Conservation (phyloP, 2,329 filamentous ascomycete species). For the Aureobasidium melanogenum region DNA sequence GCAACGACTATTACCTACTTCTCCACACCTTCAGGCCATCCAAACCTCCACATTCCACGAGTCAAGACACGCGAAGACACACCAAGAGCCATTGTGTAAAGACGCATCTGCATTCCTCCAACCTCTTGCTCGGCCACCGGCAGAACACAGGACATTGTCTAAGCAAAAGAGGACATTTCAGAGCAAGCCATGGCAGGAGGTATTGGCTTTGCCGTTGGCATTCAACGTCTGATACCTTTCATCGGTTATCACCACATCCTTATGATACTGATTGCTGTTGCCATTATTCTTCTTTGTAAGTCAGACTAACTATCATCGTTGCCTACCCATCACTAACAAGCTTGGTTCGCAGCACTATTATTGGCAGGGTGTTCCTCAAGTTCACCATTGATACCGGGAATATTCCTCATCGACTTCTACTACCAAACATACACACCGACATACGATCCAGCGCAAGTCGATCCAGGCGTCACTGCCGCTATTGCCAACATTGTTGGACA, state of each 20-base stretch:
- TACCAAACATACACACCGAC: constrained; percentile 78
- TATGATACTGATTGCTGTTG: constrained; percentile 91
- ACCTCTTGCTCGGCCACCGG: constrained; percentile 1
- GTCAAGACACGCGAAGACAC: neutral
- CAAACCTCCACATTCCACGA: constrained; percentile 4
- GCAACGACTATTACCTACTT: neutral
- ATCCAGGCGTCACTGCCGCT: constrained; percentile 76
- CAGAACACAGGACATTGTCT: neutral
- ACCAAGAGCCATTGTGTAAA: neutral
- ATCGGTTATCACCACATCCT: constrained; percentile 74
- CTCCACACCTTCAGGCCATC: neutral
- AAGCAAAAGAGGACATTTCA: neutral
- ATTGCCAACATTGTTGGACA: constrained; percentile 84
- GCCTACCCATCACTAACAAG: constrained; percentile 11
- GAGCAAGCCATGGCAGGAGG: constrained; percentile 33
- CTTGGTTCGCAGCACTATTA: constrained; percentile 59
- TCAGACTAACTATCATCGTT: constrained; percentile 18
- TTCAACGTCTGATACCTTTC: constrained; percentile 50
- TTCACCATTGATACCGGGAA: constrained; percentile 85
- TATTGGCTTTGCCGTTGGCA: constrained; percentile 41
- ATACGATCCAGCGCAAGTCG: constrained; percentile 79
- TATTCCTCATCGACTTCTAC: constrained; percentile 97
- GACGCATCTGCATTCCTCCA: neutral
- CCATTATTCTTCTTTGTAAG: constrained; percentile 92
- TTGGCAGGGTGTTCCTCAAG: constrained; percentile 95